Percentiles rank a stretch among this genome's conserved stretches.
Conservation (phyloP, 176 grass and related monocot genomes). For the Saccharum spontaneum region DNA sequence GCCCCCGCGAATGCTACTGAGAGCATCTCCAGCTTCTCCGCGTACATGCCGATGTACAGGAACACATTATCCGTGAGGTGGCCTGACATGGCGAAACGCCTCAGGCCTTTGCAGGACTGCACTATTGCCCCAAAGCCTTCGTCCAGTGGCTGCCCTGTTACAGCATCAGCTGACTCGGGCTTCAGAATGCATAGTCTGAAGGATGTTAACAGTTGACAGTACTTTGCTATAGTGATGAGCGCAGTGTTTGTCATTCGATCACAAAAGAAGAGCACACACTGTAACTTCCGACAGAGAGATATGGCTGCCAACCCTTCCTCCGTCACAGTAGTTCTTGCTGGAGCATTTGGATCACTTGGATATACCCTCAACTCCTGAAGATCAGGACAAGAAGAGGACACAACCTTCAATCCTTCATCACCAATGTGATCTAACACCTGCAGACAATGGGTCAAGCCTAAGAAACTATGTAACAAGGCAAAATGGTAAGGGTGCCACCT, state of each 20-base stretch:
- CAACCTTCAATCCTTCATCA: constrained; percentile 58
- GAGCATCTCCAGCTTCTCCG: constrained; percentile 61
- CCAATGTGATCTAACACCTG: constrained; percentile 70
- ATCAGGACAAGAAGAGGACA: constrained; percentile 52
- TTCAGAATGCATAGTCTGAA: constrained; percentile 61
- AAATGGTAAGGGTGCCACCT: background rate
- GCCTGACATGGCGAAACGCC: constrained; percentile 55
- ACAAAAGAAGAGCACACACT: constrained; percentile 65
- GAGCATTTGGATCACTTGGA: constrained; percentile 20
- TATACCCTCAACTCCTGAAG: constrained; percentile 72
- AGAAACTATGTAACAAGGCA: background rate
- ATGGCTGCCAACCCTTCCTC: constrained; percentile 69
- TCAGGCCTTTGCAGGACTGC: constrained; percentile 60
- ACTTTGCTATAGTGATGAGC: constrained; percentile 54
- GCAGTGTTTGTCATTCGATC: constrained; percentile 69
- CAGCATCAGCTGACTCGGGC: constrained; percentile 46
- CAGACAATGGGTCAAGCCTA: constrained; percentile 25
- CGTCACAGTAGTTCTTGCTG: constrained; percentile 40
- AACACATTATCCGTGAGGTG: constrained; percentile 60
- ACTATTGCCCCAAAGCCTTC: constrained; percentile 81
- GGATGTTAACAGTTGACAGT: constrained; percentile 44
- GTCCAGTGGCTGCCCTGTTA: constrained; percentile 64
- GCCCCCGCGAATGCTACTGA: constrained; percentile 58
- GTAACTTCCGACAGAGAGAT: constrained; percentile 60
- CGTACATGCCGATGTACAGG: constrained; percentile 76